phyloP scores from a whole-genome alignment of 805 yeast species.

The Saccharomycopsis sp. region DNA sequence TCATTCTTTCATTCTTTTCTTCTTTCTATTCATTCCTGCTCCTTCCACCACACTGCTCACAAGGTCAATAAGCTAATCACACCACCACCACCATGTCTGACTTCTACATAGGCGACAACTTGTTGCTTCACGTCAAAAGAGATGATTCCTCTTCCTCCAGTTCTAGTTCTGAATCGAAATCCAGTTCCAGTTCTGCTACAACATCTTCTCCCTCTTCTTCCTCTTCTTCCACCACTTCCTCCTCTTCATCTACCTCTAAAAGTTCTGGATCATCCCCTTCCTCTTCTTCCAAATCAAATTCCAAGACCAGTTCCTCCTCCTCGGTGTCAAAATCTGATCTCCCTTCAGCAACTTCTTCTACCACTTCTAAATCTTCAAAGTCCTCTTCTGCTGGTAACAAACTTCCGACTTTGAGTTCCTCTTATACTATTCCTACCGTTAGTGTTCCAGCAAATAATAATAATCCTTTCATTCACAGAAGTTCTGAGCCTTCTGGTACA shows the following conservation, averaged over 20 bases:
- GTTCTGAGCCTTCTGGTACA: conserved; percentile 57
- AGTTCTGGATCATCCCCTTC: background rate
- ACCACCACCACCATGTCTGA: too few relatives aligned
- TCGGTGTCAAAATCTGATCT: background rate
- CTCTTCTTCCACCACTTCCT: background rate
- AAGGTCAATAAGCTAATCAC: too few relatives aligned
- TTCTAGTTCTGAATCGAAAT: background rate
- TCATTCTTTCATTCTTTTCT: too few relatives aligned
- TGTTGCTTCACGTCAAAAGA: too few relatives aligned
- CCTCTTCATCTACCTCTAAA: background rate
- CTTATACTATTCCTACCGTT: conserved; percentile 23
- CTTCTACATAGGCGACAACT: too few relatives aligned
- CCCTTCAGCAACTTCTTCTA: background rate
- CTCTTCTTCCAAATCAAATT: background rate
- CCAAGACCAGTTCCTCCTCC: background rate
- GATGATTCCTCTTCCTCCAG: background rate
- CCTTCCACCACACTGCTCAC: too few relatives aligned
- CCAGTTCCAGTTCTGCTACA: conserved; percentile 1
- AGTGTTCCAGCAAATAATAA: conserved; percentile 43
- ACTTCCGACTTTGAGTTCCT: conserved; percentile 3
- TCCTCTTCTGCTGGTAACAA: background rate
- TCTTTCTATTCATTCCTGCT: too few relatives aligned
- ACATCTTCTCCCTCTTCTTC: conserved; percentile 2
- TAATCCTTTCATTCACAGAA: conserved; percentile 54
- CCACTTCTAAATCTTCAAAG: background rate